Evolutionary conservation across 768 basidiomycete species (phyloP).

Genomic region (Tulasnella sp.): DNA sequence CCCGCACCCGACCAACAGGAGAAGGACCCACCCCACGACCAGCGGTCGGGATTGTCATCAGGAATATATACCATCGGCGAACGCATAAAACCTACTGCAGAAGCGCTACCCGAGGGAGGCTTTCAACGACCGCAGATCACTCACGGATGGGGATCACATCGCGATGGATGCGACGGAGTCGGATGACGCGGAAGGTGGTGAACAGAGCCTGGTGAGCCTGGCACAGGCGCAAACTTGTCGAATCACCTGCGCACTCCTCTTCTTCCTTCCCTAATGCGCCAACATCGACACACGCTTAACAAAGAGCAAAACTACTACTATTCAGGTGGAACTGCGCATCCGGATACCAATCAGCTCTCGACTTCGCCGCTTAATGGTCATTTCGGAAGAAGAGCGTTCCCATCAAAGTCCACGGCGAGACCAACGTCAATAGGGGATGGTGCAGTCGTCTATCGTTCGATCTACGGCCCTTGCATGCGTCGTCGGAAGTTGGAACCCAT

Average conservation of each 20-base stretch:
- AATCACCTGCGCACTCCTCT: not conserved
- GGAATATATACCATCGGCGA: not conserved
- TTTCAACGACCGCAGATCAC: conserved; percentile 1
- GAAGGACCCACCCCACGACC: not conserved
- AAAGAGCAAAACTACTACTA: not conserved
- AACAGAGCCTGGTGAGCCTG: too few species aligned
- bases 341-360: not conserved
- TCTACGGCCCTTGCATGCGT: too few species aligned
- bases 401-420: conserved; percentile 72
- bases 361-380: conserved; percentile 60
- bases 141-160: conserved; percentile 11
- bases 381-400: conserved; percentile 95
- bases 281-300: not conserved
- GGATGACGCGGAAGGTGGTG: not conserved
- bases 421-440: conserved; percentile 52
- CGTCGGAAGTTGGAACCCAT: too few species aligned
- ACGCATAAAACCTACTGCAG: not conserved
- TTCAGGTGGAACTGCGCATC: conserved; percentile 29
- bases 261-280: not conserved
- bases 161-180: conserved; percentile 31
- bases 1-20: conserved; percentile 14
- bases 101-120: conserved; percentile 1
- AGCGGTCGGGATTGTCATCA: not conserved
- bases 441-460: conserved; percentile 83
- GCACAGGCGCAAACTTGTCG: too few species aligned